Evolutionary conservation across 2,329 filamentous ascomycete genomes (phyloP), one percentile per base, ranked within the genome.

Genomic region (Knoxdaviesia proteae): DNA sequence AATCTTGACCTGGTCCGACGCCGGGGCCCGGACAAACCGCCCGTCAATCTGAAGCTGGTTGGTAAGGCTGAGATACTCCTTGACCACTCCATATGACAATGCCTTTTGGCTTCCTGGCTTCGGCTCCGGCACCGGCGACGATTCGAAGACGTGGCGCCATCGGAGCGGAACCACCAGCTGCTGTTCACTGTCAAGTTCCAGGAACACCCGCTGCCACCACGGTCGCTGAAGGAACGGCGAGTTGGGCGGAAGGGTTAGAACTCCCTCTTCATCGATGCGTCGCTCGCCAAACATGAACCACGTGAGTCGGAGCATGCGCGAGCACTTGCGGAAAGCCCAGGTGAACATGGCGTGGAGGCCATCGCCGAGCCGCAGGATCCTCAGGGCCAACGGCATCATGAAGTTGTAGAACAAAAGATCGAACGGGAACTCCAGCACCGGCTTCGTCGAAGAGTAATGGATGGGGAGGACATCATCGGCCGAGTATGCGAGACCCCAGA

Each of bases 361-460:
- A 53, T 93, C 81, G 42, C 83, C 84, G 2, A 88, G 87, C 54
- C 81, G 83, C 59, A 94, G 79, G 51, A 84, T 77, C 51, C 74
- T 80, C 50, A 96, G 74, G 8, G 87, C 77, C 40, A 94, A 62
- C 0, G 90, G 90, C 67, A 94, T 90, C 39, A 94, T 64, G 56
- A 94, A 93, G 59, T 96, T 96, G 68, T 94, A 98, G 56, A 96
- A 90, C 10, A 98, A 65, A 2, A 98, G 67, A 54, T 98, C 88
- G 47, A 94, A 74, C 0, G 90, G 90, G 49, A 98, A 96, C 55
- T 96, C 90, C 40, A 96, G 66, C 0, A 93, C 80, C 0, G 90
- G 87, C 50, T 93, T 83, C 48, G 87, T 88, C 1, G 84, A 88
- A 3, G 86, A 84, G 74, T 92, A 96, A 57, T 88, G 83, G 39